Evolutionary conservation across 805 yeast genomes (phyloP).

Genomic region (Ascoidea tarda): DNA sequence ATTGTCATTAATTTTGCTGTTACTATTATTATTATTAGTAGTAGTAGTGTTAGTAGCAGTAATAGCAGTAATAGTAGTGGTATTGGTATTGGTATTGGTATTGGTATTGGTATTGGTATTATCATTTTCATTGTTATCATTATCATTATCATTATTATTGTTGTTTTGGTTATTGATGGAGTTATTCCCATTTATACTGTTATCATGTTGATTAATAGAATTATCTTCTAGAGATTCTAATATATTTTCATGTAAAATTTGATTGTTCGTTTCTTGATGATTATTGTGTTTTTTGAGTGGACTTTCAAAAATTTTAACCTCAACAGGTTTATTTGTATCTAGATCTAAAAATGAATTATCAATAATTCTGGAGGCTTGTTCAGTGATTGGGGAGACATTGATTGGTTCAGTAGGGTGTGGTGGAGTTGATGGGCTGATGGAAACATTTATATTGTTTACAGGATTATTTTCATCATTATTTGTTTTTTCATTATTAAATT

Average conservation of each 20-base stretch:
- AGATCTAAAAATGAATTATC: slow-evolving; percentile 11
- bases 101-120: slow-evolving; percentile 4
- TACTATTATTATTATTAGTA: slow-evolving; percentile 4
- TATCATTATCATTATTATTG: not conserved
- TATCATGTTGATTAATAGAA: not conserved
- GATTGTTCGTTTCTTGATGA: too few relatives aligned
- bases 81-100: not conserved
- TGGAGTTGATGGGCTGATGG: slow-evolving; percentile 12
- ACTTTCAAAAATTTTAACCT: slow-evolving; percentile 11
- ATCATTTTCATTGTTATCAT: slow-evolving; percentile 2
- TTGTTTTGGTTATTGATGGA: slow-evolving; percentile 3
- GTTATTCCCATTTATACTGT: not conserved
- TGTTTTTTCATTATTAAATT: too few relatives aligned
- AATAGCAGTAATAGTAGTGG: too few relatives aligned
- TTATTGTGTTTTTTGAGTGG: not conserved
- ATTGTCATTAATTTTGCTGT: not conserved
- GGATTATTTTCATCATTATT: too few relatives aligned
- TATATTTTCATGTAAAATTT: not conserved
- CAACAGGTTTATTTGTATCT: slow-evolving; percentile 11
- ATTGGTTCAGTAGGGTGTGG: slow-evolving; percentile 18
- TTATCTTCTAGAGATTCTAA: slow-evolving; percentile 5
- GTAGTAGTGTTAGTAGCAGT: not conserved
- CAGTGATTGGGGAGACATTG: slow-evolving; percentile 18
- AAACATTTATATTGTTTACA: too few relatives aligned
- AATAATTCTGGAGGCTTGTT: slow-evolving; percentile 13